Evolutionary conservation across 257 asterid species (phyloP), one percentile per base, ranked within the genome.

Genomic region (Henckelia pumila): DNA sequence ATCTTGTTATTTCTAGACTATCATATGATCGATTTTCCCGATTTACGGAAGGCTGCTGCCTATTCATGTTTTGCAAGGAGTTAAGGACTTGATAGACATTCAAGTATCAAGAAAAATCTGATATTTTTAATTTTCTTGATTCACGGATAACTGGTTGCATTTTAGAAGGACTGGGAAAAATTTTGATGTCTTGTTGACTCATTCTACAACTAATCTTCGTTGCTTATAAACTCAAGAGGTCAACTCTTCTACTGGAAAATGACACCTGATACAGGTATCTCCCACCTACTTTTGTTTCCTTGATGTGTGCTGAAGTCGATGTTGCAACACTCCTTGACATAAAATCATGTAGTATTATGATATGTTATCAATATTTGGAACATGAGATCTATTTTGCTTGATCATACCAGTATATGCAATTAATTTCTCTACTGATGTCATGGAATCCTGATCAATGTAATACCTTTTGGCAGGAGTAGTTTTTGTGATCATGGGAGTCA

Each of bases 401-500:
- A 10, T 35, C 50, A 40, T 40, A 40, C 50, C 16, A 13, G 50
- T 13, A 10, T 40, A 2, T 40, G 50, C 16, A 0, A 40, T 10
- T 11, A 0, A 40, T 10, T 40, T 40, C 17, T 10, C 50, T 40
- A 13, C 16, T 47, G 28, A 56, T 49, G 26, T 23, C 44, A 50
- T 32, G 5, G 65, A 25, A 53, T 74, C 23, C 35, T 59, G 25
- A 20, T 33, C 50, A 49, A 30, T 67, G 30, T 80, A 47, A 50
- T 62, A 30, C 40, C 52, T 24, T 72, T 71, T 50, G 37, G 52
- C 85, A 90, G 97, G 97, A 67, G 69, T 61, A 25, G 88, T 86
- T 68, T 61, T 88, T 70, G 97, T 91, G 68, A 56, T 88, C 26
- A 86, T 91, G 94, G 97, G 97, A 57, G 96, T 87, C 33, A 85